These are phyloP conservation scores for Tylopilus balloui DNA, from an alignment of 768 basidiomycete species.

Conservation along the genomic window DNA sequence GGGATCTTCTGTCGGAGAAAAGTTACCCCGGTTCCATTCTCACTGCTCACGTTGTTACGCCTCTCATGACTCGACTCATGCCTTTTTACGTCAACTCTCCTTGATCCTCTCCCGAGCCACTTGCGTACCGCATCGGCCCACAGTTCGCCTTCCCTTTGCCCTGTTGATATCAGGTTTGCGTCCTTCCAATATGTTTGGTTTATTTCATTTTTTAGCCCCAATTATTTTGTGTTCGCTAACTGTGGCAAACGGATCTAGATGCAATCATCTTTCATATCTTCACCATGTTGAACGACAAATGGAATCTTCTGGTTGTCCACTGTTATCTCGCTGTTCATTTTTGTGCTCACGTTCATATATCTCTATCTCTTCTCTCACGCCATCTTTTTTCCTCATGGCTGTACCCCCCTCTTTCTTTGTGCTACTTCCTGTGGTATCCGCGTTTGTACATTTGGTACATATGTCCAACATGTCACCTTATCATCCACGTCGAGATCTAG, in stretches of 20 bases:
- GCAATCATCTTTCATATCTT: not conserved
- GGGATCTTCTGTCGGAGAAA: conserved; percentile 12
- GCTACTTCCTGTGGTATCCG: conserved; percentile 4
- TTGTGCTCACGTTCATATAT: not conserved
- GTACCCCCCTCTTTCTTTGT: not conserved
- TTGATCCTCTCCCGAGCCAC: not conserved
- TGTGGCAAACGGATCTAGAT: conserved; percentile 14
- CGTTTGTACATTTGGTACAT: conserved; percentile 3
- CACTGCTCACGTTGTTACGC: conserved; percentile 6
- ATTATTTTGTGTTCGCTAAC: not conserved
- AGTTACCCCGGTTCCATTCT: conserved; percentile 14
- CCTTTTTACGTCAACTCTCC: not conserved
- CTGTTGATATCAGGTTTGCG: not conserved
- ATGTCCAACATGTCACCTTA: not conserved
- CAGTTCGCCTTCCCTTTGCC: not conserved
- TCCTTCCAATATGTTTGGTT: not conserved
- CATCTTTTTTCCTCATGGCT: not conserved
- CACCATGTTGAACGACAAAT: not conserved
- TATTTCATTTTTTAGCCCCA: conserved; percentile 1
- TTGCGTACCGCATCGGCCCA: not conserved
- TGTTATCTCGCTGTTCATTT: not conserved
- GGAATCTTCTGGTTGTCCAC: not conserved
- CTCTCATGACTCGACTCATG: conserved; percentile 3
- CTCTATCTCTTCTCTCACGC: not conserved
- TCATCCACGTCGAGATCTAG: not conserved